A percentile compares a stretch with the other conserved stretches of the same genome.
These are phyloP conservation scores for Colletotrichum viniferum DNA, from an alignment of 2,329 filamentous ascomycete genomes.

Conservation along the genomic window DNA sequence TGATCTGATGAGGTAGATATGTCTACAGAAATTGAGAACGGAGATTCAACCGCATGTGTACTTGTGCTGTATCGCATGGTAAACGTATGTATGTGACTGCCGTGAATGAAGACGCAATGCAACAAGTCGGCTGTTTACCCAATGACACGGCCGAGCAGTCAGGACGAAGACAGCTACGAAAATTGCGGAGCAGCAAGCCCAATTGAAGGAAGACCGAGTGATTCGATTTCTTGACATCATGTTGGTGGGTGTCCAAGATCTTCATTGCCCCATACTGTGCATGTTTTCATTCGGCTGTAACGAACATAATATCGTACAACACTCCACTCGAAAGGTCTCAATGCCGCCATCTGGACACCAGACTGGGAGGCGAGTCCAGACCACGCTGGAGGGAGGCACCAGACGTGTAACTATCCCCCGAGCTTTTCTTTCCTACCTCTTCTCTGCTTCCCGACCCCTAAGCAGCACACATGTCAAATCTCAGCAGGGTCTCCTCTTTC, in stretches of 20 bases:
- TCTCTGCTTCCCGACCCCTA: not conserved
- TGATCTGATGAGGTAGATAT: not conserved
- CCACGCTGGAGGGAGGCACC: not conserved
- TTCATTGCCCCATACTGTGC: not conserved
- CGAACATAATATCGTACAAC: not conserved
- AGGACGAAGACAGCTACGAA: not conserved
- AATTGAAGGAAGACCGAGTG: not conserved
- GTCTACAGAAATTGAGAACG: not conserved
- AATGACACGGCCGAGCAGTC: not conserved
- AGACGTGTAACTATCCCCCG: not conserved
- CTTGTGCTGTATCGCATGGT: not conserved
- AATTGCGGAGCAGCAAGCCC: not conserved
- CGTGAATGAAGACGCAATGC: not conserved
- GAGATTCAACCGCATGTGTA: not conserved
- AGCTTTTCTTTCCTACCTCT: too few relatives aligned
- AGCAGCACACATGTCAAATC: constrained; percentile 11
- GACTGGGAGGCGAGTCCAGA: not conserved
- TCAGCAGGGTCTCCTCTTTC: constrained; percentile 13
- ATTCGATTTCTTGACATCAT: not conserved
- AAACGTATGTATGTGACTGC: not conserved
- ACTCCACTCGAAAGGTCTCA: not conserved
- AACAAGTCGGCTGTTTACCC: not conserved
- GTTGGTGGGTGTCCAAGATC: not conserved
- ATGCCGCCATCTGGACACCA: not conserved
- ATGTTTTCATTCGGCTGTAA: not conserved